phyloP scores from a whole-genome alignment of 306 rosid species.

The Vigna hirtella region DNA sequence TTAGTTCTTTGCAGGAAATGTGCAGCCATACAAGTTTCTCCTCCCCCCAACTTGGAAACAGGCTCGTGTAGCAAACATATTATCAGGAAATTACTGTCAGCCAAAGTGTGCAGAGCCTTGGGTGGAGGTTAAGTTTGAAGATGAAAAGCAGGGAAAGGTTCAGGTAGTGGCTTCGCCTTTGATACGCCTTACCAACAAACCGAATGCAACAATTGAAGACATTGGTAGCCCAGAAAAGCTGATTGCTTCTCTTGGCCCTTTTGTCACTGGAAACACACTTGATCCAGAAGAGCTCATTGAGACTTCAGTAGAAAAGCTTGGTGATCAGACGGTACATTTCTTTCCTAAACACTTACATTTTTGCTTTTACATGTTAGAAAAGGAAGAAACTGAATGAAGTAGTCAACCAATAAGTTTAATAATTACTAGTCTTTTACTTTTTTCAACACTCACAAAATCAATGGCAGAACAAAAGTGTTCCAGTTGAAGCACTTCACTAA shows the following conservation, averaged over 20 bases:
- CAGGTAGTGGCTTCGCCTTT: conserved; percentile 95
- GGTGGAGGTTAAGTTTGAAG: conserved; percentile 97
- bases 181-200: conserved; percentile 90
- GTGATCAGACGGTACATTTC: conserved; percentile 74
- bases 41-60: conserved; percentile 97
- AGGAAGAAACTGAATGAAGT: conserved; percentile 18
- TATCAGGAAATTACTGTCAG: conserved; percentile 98
- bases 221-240: conserved; percentile 88
- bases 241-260: conserved; percentile 97
- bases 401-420: neutral
- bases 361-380: neutral
- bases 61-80: conserved; percentile 81
- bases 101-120: conserved; percentile 99
- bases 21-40: conserved; percentile 92
- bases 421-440: neutral
- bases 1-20: conserved; percentile 93
- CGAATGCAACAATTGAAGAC: conserved; percentile 90
- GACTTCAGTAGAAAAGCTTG: conserved; percentile 77
- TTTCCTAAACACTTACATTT: conserved; percentile 3
- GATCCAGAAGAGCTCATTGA: conserved; percentile 94
- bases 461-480: conserved; percentile 3
- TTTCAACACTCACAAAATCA: conserved; percentile 9
- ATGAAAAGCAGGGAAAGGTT: conserved; percentile 88
- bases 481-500: conserved; percentile 11
- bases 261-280: conserved; percentile 82